These are phyloP conservation scores for Erodium moschatum DNA, from an alignment of 441 rosid species.

Conservation along the genomic window DNA sequence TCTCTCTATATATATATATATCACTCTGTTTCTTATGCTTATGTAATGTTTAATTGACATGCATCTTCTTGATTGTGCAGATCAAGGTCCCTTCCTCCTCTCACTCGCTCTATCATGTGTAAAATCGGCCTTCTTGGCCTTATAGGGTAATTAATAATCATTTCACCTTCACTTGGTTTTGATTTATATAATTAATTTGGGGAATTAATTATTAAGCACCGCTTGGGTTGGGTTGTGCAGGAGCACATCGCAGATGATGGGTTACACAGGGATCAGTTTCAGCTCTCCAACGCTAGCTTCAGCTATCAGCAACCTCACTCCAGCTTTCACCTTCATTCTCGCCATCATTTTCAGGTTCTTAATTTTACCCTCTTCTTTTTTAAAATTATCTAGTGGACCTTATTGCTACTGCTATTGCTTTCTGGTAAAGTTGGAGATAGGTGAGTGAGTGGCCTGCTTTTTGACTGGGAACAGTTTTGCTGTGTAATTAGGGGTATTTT, in stretches of 20 bases:
- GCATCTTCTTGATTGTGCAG: slow-evolving; percentile 12
- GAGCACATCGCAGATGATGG: slow-evolving; percentile 21
- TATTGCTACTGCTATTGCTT: not conserved
- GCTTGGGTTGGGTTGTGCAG: too few relatives aligned
- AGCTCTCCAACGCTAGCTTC: slow-evolving; percentile 28
- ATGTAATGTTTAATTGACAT: not conserved
- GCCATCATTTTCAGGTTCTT: slow-evolving; percentile 20
- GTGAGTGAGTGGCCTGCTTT: not conserved
- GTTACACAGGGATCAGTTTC: slow-evolving; percentile 21
- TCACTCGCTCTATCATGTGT: slow-evolving; percentile 16
- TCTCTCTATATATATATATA: too few relatives aligned
- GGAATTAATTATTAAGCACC: too few relatives aligned
- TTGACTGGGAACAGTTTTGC: too few relatives aligned
- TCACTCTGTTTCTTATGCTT: too few relatives aligned
- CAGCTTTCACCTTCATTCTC: slow-evolving; percentile 24
- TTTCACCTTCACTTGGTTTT: too few relatives aligned
- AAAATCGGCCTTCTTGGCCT: slow-evolving; percentile 21
- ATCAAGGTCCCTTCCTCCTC: slow-evolving; percentile 21
- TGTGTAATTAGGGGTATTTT: too few relatives aligned
- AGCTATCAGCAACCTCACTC: slow-evolving; percentile 24
- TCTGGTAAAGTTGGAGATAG: not conserved
- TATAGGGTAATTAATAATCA: slow-evolving; percentile 10
- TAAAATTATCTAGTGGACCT: too few relatives aligned
- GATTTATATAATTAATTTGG: not conserved
- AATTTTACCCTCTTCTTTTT: too few relatives aligned